Evolutionary conservation across 257 asterid genomes (phyloP), one percentile per base, ranked within the genome.

Genomic region (Fraxinus pennsylvanica): DNA sequence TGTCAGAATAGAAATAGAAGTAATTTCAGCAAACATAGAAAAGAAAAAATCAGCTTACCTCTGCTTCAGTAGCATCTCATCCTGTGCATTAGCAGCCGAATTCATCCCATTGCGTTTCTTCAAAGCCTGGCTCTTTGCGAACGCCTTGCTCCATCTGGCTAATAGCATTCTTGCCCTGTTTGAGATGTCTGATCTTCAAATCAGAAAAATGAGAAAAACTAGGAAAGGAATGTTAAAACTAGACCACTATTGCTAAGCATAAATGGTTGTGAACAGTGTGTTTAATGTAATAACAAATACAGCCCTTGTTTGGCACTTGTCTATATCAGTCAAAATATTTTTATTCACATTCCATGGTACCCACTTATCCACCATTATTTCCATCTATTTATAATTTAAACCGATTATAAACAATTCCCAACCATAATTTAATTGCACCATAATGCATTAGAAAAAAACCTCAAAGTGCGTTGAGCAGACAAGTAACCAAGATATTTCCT

Each of bases 181-280:
- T 80, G 99, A 89, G 86, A 96, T 85, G 84, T 91, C 99, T 96
- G 98, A 87, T 86, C 89, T 88, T 90, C 92, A 90, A 90, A 96
- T 89, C 87, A 91, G 95, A 88, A 86, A 82, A 88, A 89, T 88
- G 91, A 91, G 96, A 82, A 87, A 88, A 74, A 74, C 71, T 71
- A 67, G 81, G 85, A 73, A 79, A 80, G 66, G 80, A 76, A 75
- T 76, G 73, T 80, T 69, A 54, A 25, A 22, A 63, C 21, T 59
- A 59, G 67, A 21, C 12, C 67, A 21, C 67, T 59, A 57, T 21
- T 57, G 66, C 66, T 61, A 61, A 21, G 15, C 25, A 7, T n/a
- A 6, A 57, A n/a, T 57, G 27, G 30, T 7, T 6, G 66, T 3
- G 2, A 57, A 22, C 66, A 5, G 66, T n/a, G 13, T 9, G 12